Conservation (phyloP, 202 grass and related monocot species). For the Musa balbisiana region DNA sequence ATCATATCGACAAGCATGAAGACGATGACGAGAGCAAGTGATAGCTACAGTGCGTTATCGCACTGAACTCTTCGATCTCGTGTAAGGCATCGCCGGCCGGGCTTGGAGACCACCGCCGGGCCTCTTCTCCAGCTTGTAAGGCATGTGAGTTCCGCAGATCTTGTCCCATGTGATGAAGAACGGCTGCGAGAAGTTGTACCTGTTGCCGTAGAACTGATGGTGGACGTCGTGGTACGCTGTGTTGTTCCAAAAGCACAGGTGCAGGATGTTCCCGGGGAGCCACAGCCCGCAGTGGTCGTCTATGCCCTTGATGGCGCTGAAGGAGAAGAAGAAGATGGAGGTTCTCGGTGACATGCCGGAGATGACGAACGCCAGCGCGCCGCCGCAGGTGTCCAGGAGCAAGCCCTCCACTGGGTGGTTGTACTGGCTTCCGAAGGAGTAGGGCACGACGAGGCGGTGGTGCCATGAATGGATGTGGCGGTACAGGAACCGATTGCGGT, state of each 20-base stretch:
- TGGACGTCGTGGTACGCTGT: constrained; percentile 81
- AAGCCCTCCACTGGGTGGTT: constrained; percentile 87
- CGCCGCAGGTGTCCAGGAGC: constrained; percentile 65
- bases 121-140: constrained; percentile 49
- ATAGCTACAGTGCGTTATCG: too few relatives aligned
- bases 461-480: constrained; percentile 83
- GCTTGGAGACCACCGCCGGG: constrained; percentile 53
- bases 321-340: constrained; percentile 81
- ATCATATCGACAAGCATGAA: too few relatives aligned
- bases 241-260: constrained; percentile 63
- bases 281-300: constrained; percentile 23
- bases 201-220: constrained; percentile 24
- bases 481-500: constrained; percentile 79
- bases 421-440: constrained; percentile 78
- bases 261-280: constrained; percentile 14
- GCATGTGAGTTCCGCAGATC: constrained; percentile 72
- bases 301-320: constrained; percentile 63
- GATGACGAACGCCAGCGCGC: constrained; percentile 60
- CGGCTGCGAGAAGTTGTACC: too few relatives aligned
- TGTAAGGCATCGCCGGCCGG: constrained; percentile 23
- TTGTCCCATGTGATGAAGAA: constrained; percentile 75
- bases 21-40: too few relatives aligned
- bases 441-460: constrained; percentile 75
- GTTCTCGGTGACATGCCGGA: constrained; percentile 76
- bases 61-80: too few relatives aligned